Conservation (phyloP, 208 protist genomes). For the Acanthamoeba culbertsoni region DNA sequence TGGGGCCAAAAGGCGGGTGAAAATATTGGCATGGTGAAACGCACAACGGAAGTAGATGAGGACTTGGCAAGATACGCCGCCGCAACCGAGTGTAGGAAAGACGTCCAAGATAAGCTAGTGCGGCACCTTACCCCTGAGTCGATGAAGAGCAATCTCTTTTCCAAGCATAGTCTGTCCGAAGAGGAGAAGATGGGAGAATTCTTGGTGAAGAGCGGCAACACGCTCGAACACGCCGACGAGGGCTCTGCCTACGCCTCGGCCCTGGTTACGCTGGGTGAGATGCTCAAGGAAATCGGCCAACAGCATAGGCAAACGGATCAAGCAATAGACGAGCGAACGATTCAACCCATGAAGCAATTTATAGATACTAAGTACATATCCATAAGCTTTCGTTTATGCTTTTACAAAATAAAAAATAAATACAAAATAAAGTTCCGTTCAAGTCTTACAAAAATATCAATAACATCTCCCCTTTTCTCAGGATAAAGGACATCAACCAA, state of each 20-base stretch:
- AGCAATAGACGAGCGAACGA: background rate
- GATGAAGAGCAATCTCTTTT: background rate
- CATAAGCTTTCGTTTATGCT: background rate
- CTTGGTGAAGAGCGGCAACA: constrained; percentile 17
- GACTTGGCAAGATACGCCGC: background rate
- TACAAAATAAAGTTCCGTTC: too few species aligned
- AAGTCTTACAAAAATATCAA: too few species aligned
- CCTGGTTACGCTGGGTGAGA: background rate
- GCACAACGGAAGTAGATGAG: background rate
- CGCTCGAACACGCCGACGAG: background rate
- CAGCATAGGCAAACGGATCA: background rate
- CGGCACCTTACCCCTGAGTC: background rate
- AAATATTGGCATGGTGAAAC: constrained; percentile 9
- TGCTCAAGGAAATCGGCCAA: constrained; percentile 8
- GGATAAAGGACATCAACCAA: constrained; percentile 22
- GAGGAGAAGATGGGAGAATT: constrained; percentile 46
- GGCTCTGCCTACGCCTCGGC: background rate
- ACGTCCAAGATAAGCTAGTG: constrained; percentile 8
- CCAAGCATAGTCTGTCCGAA: background rate
- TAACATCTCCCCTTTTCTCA: background rate
- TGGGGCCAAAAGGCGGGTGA: constrained; percentile 9
- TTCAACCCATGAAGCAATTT: constrained; percentile 31
- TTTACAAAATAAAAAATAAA: too few species aligned
- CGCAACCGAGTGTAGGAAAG: background rate
- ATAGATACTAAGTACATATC: background rate